Conservation (phyloP, 2,329 filamentous ascomycete genomes). For the Pestalotiopsis sp. region DNA sequence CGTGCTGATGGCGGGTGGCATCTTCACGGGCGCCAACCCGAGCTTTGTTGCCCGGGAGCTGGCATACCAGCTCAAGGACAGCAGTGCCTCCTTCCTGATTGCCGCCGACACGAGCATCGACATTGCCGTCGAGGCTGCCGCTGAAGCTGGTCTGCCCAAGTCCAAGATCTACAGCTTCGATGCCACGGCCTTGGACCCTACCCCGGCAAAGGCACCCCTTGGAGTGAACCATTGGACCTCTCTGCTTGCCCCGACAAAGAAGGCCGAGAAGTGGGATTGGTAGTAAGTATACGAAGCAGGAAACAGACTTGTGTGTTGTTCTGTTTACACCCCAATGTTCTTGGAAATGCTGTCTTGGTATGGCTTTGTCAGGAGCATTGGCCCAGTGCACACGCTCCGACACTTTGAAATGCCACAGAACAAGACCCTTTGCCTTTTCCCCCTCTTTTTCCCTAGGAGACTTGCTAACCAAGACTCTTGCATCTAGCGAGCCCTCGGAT, state of each 20-base stretch:
- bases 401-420: neutral
- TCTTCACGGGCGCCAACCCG: conserved; percentile 79
- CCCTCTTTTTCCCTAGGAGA: neutral
- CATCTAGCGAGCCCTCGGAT: conserved; percentile 43
- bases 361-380: neutral
- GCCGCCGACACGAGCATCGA: conserved; percentile 62
- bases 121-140: conserved; percentile 68
- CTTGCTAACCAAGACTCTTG: neutral
- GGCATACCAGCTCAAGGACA: conserved; percentile 74
- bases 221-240: conserved; percentile 30
- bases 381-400: neutral
- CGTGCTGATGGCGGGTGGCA: conserved; percentile 74
- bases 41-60: conserved; percentile 71
- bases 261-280: conserved; percentile 66
- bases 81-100: conserved; percentile 68
- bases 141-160: conserved; percentile 54
- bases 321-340: neutral
- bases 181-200: conserved; percentile 42
- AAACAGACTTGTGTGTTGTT: neutral
- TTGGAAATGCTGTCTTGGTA: too few species aligned
- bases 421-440: neutral
- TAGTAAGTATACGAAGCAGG: conserved; percentile 24
- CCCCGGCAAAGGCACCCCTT: conserved; percentile 24
- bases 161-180: conserved; percentile 69
- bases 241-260: conserved; percentile 26